A percentile compares a stretch with the other conserved stretches of the same genome.
These are phyloP conservation scores for Fusarium devonianum DNA, from an alignment of 2,329 filamentous ascomycete genomes.

Conservation along the genomic window DNA sequence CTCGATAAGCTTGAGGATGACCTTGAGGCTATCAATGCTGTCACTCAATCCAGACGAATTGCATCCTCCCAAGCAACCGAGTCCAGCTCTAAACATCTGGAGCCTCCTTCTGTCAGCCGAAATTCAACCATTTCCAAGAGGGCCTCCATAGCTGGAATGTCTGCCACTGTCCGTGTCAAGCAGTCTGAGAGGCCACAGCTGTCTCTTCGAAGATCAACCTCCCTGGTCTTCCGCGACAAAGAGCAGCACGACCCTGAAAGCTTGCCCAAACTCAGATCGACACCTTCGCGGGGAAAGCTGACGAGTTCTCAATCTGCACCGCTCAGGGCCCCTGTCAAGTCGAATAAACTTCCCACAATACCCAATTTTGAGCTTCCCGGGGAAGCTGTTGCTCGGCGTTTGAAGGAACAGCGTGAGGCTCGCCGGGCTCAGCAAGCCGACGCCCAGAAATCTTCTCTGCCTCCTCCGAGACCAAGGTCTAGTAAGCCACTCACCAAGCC, in stretches of 20 bases:
- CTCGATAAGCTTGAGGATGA: slow-evolving; percentile 68
- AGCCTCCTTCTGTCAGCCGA: slow-evolving; percentile 24
- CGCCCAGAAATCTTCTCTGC: slow-evolving; percentile 45
- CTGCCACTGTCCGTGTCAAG: slow-evolving; percentile 54
- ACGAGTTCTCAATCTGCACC: slow-evolving; percentile 18
- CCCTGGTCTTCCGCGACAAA: slow-evolving; percentile 48
- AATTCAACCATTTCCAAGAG: slow-evolving; percentile 36
- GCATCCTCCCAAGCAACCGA: slow-evolving; percentile 39
- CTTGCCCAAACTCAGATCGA: slow-evolving; percentile 21
- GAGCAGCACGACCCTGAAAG: slow-evolving; percentile 25
- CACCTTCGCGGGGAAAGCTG: slow-evolving; percentile 32
- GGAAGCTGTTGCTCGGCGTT: slow-evolving; percentile 64
- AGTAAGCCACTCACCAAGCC: slow-evolving; percentile 61
- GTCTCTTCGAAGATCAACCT: slow-evolving; percentile 53
- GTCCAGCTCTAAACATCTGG: slow-evolving; percentile 19
- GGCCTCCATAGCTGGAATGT: slow-evolving; percentile 43
- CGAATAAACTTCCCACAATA: slow-evolving; percentile 61
- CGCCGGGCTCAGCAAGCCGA: slow-evolving; percentile 52
- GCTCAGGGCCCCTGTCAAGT: slow-evolving; percentile 58
- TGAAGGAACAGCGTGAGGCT: slow-evolving; percentile 66
- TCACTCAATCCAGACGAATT: slow-evolving; percentile 47
- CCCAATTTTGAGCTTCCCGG: slow-evolving; percentile 69
- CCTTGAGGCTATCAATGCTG: slow-evolving; percentile 60
- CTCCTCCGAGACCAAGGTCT: slow-evolving; percentile 57
- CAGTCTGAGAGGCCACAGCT: slow-evolving; percentile 47